These are phyloP conservation scores for Camillea tinctor DNA, from an alignment of 2,329 filamentous ascomycete genomes.

Conservation along the genomic window DNA sequence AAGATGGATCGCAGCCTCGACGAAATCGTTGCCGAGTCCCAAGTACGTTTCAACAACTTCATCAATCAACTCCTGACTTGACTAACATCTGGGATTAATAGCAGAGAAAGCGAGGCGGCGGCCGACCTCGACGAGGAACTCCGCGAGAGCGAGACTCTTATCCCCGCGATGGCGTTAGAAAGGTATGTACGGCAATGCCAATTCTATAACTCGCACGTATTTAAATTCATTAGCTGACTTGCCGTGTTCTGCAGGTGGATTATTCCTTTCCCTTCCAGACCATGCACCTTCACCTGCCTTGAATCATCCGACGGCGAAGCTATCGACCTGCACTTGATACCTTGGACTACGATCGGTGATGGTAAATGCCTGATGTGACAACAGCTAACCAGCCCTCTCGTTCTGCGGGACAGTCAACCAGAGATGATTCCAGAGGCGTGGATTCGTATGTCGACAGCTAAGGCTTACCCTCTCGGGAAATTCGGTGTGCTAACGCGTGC, in stretches of 20 bases:
- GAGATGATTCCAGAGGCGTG: constrained; percentile 64
- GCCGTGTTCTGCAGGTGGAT: constrained; percentile 28
- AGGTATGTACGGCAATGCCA: constrained; percentile 69
- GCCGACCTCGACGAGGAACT: constrained; percentile 28
- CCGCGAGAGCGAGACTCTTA: constrained; percentile 45
- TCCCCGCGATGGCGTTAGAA: constrained; percentile 85
- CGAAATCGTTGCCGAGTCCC: constrained; percentile 36
- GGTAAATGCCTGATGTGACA: constrained; percentile 39
- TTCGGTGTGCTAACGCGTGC: constrained; percentile 24
- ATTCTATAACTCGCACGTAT: constrained; percentile 16
- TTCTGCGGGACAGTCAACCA: constrained; percentile 43
- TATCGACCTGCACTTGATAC: constrained; percentile 35
- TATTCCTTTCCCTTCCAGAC: constrained; percentile 34
- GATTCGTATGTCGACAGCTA: constrained; percentile 62
- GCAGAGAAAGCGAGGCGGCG: constrained; percentile 28
- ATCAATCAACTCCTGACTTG: too few relatives aligned
- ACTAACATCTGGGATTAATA: constrained; percentile 5
- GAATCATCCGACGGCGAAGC: constrained; percentile 28
- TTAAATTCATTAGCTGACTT: constrained; percentile 28
- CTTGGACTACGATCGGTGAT: constrained; percentile 36
- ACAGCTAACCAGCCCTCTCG: constrained; percentile 51
- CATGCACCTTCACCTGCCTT: constrained; percentile 23
- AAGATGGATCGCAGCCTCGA: constrained; percentile 37
- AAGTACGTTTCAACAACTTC: constrained; percentile 29
- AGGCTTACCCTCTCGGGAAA: not conserved